Base-by-base conservation (phyloP, 345 rosid species). In the Pugionium dolabratum region DNA sequence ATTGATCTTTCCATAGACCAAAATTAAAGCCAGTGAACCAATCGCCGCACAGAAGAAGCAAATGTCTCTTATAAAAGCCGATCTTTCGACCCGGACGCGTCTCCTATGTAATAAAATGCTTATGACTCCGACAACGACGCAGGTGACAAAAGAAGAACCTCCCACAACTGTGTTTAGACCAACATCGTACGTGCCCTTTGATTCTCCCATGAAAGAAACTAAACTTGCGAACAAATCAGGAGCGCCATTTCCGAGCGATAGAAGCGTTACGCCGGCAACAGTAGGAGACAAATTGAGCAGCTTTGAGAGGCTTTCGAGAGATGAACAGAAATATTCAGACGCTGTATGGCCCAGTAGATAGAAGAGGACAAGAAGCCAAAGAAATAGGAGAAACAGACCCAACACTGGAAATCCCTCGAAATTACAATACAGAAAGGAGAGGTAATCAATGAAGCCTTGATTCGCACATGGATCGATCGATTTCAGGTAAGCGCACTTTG, bases 191-290 rank as follows among this genome's bases (percentile, higher is more conserved):
- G 70, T 63, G 4, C 92, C 97, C 8, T 80, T 77, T 2, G 79
- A 63, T 1, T 90, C 80, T 37, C 84, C 75, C 6, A 85, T 85
- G 79, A 93, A 90, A 47, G 98, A 86, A 56, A 85, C 86, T 29
- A 93, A 76, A 71, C 96, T 88, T 1, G 98, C 79, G 53, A 91
- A 88, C 64, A 91, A 85, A 77, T 88, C 98, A 31, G 98, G 86
- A 35, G 98, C 94, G 2, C 98, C 96, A 50, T 91, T 91, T 0
- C 98, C 96, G 1, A 91, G 90, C 1, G 96, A 82, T 4, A 91
- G 81, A 39, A 91, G 87, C n/a, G 97, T 88, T 6, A 83, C 85
- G 9, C 98, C 96, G 0, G 98, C 96, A 2, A 92, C 80, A 0
- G 95, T 83, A 0, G 95, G 98, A n/a, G 95, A 83, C 43, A 92